Evolutionary conservation across 2,329 filamentous ascomycete genomes (phyloP).

Genomic region (Colletotrichum magnum): DNA sequence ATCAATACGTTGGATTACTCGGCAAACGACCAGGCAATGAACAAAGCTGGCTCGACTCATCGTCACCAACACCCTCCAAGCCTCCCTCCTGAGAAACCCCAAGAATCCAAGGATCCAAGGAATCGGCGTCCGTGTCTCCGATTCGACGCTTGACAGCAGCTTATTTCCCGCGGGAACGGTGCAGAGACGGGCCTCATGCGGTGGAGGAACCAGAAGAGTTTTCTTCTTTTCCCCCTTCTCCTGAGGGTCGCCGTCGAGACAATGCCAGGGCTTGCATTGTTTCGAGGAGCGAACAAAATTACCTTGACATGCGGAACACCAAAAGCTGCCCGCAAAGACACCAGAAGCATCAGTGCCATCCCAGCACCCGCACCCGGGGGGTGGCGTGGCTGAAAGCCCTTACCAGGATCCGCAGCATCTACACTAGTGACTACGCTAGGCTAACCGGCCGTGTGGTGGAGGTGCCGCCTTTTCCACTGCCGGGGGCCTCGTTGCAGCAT

Average conservation of each 20-base stretch:
- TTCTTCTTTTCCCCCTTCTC: constrained; percentile 26
- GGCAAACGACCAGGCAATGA: constrained; percentile 9
- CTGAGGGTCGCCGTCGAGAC: constrained; percentile 30
- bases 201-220: constrained; percentile 25
- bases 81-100: not conserved
- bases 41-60: not conserved
- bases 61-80: not conserved
- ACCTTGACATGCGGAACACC: constrained; percentile 30
- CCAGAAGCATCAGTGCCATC: constrained; percentile 30
- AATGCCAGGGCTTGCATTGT: constrained; percentile 38
- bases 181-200: constrained; percentile 30
- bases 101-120: constrained; percentile 1
- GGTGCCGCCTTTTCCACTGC: not conserved
- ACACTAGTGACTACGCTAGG: not conserved
- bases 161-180: constrained; percentile 34
- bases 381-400: constrained; percentile 19
- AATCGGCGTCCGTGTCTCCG: not conserved
- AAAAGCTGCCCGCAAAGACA: constrained; percentile 25
- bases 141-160: constrained; percentile 35
- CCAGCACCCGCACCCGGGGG: not conserved
- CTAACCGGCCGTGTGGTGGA: constrained; percentile 6
- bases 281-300: constrained; percentile 36
- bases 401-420: too few relatives aligned
- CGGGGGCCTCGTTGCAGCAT: not conserved
- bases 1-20: not conserved